Conservation (phyloP, 805 yeast genomes). For the Yueomyces sinensis region DNA sequence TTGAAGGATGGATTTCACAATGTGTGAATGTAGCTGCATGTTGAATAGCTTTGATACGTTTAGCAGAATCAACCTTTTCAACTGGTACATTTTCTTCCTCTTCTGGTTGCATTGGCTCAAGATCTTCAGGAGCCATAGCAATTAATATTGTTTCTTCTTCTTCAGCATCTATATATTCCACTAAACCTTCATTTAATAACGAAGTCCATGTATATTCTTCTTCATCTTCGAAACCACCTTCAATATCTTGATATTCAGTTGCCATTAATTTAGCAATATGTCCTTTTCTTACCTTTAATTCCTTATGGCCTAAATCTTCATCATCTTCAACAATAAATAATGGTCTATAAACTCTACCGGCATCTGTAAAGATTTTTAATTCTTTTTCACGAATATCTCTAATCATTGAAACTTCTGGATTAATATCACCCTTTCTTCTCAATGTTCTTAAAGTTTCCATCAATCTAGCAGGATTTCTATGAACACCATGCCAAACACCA, state of each 20-base stretch:
- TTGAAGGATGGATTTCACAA: slow-evolving; percentile 97
- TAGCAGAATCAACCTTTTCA: slow-evolving; percentile 36
- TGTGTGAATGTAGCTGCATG: slow-evolving; percentile 84
- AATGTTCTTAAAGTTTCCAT: slow-evolving; percentile 82
- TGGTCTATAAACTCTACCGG: slow-evolving; percentile 97
- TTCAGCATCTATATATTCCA: slow-evolving; percentile 96
- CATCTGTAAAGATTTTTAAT: slow-evolving; percentile 92
- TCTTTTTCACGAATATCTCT: slow-evolving; percentile 96
- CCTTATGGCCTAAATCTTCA: slow-evolving; percentile 47
- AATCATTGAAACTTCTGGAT: slow-evolving; percentile 92
- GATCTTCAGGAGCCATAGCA: slow-evolving; percentile 97
- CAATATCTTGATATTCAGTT: slow-evolving; percentile 44
- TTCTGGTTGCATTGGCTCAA: slow-evolving; percentile 50
- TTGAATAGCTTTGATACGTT: slow-evolving; percentile 67
- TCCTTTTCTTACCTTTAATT: slow-evolving; percentile 71
- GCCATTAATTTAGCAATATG: slow-evolving; percentile 64
- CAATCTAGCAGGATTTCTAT: slow-evolving; percentile 86
- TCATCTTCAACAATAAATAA: slow-evolving; percentile 87
- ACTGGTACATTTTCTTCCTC: slow-evolving; percentile 28
- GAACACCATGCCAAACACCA: slow-evolving; percentile 99
- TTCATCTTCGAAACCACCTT: slow-evolving; percentile 36
- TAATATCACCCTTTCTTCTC: slow-evolving; percentile 89
- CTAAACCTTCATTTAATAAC: slow-evolving; percentile 71
- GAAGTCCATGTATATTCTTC: slow-evolving; percentile 75
- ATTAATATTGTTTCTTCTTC: slow-evolving; percentile 98